Evolutionary conservation across 495 filamentous ascomycete genomes (phyloP).

Genomic region (Podospora appendiculata): DNA sequence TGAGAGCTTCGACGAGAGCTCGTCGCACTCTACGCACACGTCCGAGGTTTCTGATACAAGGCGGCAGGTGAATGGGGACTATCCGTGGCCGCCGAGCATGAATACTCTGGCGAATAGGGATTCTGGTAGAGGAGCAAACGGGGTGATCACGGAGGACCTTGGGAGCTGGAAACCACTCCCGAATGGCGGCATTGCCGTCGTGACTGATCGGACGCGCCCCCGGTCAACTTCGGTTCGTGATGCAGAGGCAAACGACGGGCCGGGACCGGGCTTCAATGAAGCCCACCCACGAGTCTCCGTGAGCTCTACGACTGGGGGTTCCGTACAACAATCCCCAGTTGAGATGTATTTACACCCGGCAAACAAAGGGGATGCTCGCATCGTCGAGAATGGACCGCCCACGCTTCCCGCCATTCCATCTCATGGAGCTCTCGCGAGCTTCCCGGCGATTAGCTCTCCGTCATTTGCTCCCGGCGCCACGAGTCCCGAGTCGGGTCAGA

Average conservation of each 20-base stretch:
- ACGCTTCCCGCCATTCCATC: slow-evolving; percentile 4
- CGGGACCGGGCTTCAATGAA: slow-evolving; percentile 5
- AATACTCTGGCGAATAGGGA: slow-evolving; percentile 15
- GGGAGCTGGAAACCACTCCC: slow-evolving; percentile 11
- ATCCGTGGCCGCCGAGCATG: slow-evolving; percentile 18
- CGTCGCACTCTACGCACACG: slow-evolving; percentile 23
- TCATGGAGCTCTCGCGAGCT: not conserved
- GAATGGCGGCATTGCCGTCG: slow-evolving; percentile 8
- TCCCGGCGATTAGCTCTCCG: slow-evolving; percentile 11
- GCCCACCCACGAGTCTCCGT: slow-evolving; percentile 15
- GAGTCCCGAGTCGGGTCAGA: slow-evolving; percentile 31
- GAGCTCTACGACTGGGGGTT: slow-evolving; percentile 20
- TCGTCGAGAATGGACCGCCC: slow-evolving; percentile 19
- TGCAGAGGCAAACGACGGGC: slow-evolving; percentile 1
- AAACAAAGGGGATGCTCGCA: slow-evolving; percentile 21
- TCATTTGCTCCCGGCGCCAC: slow-evolving; percentile 34
- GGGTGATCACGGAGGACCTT: slow-evolving; percentile 1
- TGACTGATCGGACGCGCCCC: slow-evolving; percentile 17
- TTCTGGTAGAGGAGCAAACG: slow-evolving; percentile 9
- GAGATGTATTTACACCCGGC: slow-evolving; percentile 27
- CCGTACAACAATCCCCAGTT: slow-evolving; percentile 22
- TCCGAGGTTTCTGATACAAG: slow-evolving; percentile 21
- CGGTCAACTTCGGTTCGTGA: not conserved
- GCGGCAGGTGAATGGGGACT: slow-evolving; percentile 12
- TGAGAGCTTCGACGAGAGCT: slow-evolving; percentile 30